Evolutionary conservation across 495 filamentous ascomycete genomes (phyloP), one percentile per base, ranked within the genome.

Genomic region (Niebla homalea): DNA sequence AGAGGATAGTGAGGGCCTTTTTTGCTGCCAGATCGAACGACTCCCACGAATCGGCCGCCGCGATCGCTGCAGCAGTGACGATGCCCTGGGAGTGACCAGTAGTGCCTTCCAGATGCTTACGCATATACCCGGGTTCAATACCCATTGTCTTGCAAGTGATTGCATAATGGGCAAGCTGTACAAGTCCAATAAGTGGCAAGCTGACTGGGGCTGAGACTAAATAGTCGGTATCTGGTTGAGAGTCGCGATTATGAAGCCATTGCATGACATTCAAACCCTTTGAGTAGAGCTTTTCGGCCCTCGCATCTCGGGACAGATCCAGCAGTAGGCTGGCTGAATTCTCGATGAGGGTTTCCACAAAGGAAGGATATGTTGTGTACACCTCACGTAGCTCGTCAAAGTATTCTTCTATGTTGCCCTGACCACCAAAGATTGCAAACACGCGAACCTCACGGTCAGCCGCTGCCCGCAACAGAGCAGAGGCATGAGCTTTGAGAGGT

Each of bases 371-470:
- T 14, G 87, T 93, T 42, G 74, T 77, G 70, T 89, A 93, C 29
- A 97, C 73, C 64, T 90, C 83, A 36, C 90, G 80, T 37, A 99
- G 76, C 68, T 99, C 93, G 49, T 96, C 89, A 62, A 97, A 99
- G 67, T 97, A 99, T 65, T 97, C 93, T 64, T 97, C 89, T 52
- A 97, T 96, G 64, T 97, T 99, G 48, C 93, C 93, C 63, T 99
- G 93, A n/a, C 93, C 93, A 41, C 93, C 93, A 54, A 96, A 96
- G 50, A 99, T 85, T 44, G 80, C 86, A 70, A 94, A 97, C 38
- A 97, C 72, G 49, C 71, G 78, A 6, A 87, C 90, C 32, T 74
- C 73, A 36, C 75, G 78, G 39, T 96, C 89, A 3, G 78, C 80
- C 4, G 87, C 89, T 19, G 89, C 89, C 18, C 93, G 80, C 62